These are phyloP conservation scores for Solanum tacnaense DNA, from an alignment of 257 asterid species.

Conservation along the genomic window DNA sequence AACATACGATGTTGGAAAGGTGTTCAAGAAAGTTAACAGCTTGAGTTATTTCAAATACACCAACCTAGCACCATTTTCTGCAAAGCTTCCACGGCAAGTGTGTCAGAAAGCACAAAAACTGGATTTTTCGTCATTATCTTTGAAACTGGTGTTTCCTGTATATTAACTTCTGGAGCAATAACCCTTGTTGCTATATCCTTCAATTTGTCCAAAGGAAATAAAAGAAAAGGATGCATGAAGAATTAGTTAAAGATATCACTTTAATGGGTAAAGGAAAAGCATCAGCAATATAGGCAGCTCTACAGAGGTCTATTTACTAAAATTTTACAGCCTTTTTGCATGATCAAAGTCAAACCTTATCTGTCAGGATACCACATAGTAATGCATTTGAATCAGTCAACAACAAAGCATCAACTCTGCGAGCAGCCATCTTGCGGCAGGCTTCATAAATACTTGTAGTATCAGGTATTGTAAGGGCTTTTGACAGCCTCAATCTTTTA, in stretches of 20 bases:
- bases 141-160: constrained; percentile 81
- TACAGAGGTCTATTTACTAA: not conserved
- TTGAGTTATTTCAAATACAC: not conserved
- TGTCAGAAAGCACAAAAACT: constrained; percentile 91
- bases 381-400: constrained; percentile 91
- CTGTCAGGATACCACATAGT: constrained; percentile 91
- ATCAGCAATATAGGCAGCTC: not conserved
- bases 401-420: constrained; percentile 83
- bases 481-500: constrained; percentile 74
- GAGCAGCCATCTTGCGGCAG: constrained; percentile 85
- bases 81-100: constrained; percentile 96
- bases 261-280: not conserved
- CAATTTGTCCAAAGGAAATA: constrained; percentile 1
- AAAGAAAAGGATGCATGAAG: not conserved
- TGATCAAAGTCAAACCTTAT: constrained; percentile 44
- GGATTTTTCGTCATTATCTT: constrained; percentile 95
- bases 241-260: not conserved
- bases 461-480: constrained; percentile 85
- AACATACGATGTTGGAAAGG: not conserved
- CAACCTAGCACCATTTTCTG: constrained; percentile 98
- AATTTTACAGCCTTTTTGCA: not conserved
- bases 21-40: not conserved
- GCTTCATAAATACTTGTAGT: constrained; percentile 76
- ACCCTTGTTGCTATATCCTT: constrained; percentile 90
- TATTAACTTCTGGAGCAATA: constrained; percentile 65